phyloP scores from a whole-genome alignment of 371 early-diverging fungal species.

The Mucor indicus region DNA sequence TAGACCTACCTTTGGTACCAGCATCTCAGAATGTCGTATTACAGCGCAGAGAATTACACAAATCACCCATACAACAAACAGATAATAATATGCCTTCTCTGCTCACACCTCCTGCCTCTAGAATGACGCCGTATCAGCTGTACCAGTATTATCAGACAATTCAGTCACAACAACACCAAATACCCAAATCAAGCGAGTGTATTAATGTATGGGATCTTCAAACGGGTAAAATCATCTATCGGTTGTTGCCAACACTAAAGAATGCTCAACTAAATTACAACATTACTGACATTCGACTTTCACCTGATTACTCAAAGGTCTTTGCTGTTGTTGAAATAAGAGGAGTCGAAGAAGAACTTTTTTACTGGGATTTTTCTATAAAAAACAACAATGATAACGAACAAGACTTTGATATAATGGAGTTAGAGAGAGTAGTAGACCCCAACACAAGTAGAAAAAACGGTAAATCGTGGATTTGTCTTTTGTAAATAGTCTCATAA shows the following conservation, averaged over 20 bases:
- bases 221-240: slow-evolving; percentile 46
- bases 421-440: slow-evolving; percentile 16
- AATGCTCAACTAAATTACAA: slow-evolving; percentile 17
- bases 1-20: slow-evolving; percentile 4
- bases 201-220: slow-evolving; percentile 58
- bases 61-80: too few species aligned
- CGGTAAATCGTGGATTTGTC: slow-evolving; percentile 40
- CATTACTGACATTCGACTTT: slow-evolving; percentile 37
- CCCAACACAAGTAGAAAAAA: slow-evolving; percentile 9
- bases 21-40: slow-evolving; percentile 8
- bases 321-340: slow-evolving; percentile 33
- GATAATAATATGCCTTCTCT: not conserved
- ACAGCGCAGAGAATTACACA: too few species aligned
- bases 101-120: slow-evolving; percentile 9
- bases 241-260: slow-evolving; percentile 32
- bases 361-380: slow-evolving; percentile 37
- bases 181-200: slow-evolving; percentile 34
- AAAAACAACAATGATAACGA: not conserved
- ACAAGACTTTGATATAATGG: slow-evolving; percentile 6
- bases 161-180: not conserved
- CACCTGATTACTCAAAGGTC: slow-evolving; percentile 26
- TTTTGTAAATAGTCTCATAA: too few species aligned
- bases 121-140: slow-evolving; percentile 40
- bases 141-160: slow-evolving; percentile 30
- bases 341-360: slow-evolving; percentile 29